A percentile compares a stretch with the other conserved stretches of the same genome.
Conservation (phyloP, 1,139 yeast species). For the Saccharomycopsis phalli region DNA sequence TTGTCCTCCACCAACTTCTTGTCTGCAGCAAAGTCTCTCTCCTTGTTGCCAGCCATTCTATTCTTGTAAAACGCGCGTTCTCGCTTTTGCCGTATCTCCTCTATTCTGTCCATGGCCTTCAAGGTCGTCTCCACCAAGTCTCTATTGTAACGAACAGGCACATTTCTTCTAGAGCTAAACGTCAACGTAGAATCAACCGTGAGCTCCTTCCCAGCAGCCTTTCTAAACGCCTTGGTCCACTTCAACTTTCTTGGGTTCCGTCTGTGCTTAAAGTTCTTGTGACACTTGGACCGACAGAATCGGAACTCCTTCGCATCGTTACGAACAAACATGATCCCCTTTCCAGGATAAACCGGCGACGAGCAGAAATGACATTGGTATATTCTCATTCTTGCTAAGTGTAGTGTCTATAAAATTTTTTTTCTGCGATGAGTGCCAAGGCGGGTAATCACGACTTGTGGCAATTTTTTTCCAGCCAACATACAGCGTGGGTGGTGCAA, state of each 20-base stretch:
- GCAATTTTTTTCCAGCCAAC: too few species aligned
- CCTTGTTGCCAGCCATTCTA: constrained; percentile 98
- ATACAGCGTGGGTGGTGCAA: not conserved
- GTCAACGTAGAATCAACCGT: constrained; percentile 96
- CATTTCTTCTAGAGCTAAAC: constrained; percentile 94
- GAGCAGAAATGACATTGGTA: constrained; percentile 96
- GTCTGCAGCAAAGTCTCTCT: constrained; percentile 75
- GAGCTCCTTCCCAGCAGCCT: constrained; percentile 97
- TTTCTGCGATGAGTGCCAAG: not conserved
- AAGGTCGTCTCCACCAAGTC: constrained; percentile 90
- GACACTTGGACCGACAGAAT: constrained; percentile 97
- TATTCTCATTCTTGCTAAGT: constrained; percentile 58
- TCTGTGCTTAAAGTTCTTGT: constrained; percentile 94
- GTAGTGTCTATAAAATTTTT: not conserved
- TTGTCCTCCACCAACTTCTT: constrained; percentile 79
- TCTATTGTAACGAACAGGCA: constrained; percentile 96
- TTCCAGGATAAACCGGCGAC: constrained; percentile 94
- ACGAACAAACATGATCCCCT: constrained; percentile 96
- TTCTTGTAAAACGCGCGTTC: constrained; percentile 98
- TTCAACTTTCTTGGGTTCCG: constrained; percentile 96
- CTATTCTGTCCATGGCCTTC: constrained; percentile 92
- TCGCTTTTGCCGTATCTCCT: constrained; percentile 92
- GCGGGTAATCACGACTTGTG: too few species aligned
- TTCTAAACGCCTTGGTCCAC: constrained; percentile 99
- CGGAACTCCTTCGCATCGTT: constrained; percentile 96